Evolutionary conservation across 805 yeast genomes (phyloP).

Genomic region (Wickerhamomyces tratensis): DNA sequence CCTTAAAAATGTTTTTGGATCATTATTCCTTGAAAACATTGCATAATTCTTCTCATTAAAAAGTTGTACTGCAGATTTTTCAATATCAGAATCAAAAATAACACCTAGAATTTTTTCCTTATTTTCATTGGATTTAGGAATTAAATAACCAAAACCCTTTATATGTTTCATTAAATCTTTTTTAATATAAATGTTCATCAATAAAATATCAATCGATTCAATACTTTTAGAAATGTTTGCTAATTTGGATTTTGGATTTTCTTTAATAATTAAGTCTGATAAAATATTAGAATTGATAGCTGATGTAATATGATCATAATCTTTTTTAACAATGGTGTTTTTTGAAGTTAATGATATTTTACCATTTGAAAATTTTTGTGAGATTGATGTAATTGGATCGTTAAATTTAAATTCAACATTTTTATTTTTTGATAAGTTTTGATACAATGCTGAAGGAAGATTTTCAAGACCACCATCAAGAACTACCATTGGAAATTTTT

Average conservation of each 20-base stretch:
- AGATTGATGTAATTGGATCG: conserved; percentile 11
- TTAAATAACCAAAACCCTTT: conserved; percentile 78
- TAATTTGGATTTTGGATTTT: conserved; percentile 5
- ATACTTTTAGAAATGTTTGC: conserved; percentile 12
- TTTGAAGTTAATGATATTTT: background rate
- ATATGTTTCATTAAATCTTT: conserved; percentile 29
- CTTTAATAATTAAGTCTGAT: conserved; percentile 20
- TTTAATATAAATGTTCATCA: conserved; percentile 62
- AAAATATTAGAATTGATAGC: conserved; percentile 41
- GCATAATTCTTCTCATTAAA: conserved; percentile 9
- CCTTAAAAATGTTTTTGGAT: too few relatives aligned
- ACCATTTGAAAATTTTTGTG: conserved; percentile 1
- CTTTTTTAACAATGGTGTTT: background rate
- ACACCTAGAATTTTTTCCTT: conserved; percentile 66
- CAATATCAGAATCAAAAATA: conserved; percentile 83
- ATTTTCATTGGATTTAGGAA: conserved; percentile 46
- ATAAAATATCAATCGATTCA: conserved; percentile 33
- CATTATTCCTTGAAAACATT: too few relatives aligned
- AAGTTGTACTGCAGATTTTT: conserved; percentile 36
- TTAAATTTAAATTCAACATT: conserved; percentile 33
- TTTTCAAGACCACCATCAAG: conserved; percentile 47
- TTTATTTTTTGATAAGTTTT: conserved; percentile 23
- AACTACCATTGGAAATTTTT: conserved; percentile 52
- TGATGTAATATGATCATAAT: conserved; percentile 48
- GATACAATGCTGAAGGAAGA: conserved; percentile 35